Evolutionary conservation across 2,329 filamentous ascomycete genomes (phyloP).

Genomic region (Aspergillus udagawae): DNA sequence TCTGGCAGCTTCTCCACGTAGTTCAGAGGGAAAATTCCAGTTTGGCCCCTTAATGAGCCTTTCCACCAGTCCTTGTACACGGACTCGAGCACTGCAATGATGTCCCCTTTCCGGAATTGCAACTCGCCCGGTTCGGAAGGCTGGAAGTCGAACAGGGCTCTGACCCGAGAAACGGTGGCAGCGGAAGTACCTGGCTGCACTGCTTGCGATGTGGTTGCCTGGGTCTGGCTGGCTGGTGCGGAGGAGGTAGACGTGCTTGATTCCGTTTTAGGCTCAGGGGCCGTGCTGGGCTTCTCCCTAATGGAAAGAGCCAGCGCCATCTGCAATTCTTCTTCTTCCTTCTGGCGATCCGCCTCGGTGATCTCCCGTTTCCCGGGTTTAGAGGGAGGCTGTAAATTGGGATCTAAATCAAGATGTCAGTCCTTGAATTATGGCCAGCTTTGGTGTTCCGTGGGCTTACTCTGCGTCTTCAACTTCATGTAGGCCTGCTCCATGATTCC

Average conservation of each 20-base stretch:
- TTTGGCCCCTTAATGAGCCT: slow-evolving; percentile 87
- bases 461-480: slow-evolving; percentile 72
- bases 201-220: slow-evolving; percentile 50
- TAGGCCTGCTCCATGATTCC: slow-evolving; percentile 98
- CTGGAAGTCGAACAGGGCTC: slow-evolving; percentile 90
- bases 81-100: slow-evolving; percentile 94
- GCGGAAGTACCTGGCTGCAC: slow-evolving; percentile 83
- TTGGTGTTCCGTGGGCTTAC: slow-evolving; percentile 35
- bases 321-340: slow-evolving; percentile 95
- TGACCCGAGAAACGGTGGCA: slow-evolving; percentile 89
- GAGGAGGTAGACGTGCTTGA: slow-evolving; percentile 37
- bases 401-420: slow-evolving; percentile 57
- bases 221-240: slow-evolving; percentile 31
- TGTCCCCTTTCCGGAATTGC: slow-evolving; percentile 93
- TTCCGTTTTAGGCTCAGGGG: slow-evolving; percentile 36
- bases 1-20: slow-evolving; percentile 98
- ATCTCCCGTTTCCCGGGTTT: slow-evolving; percentile 91
- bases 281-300: slow-evolving; percentile 65
- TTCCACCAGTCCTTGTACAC: slow-evolving; percentile 99
- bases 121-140: slow-evolving; percentile 92
- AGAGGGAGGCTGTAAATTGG: slow-evolving; percentile 83
- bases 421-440: background rate
- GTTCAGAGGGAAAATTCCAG: slow-evolving; percentile 96
- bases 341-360: slow-evolving; percentile 82
- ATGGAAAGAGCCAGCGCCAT: slow-evolving; percentile 91